Base-by-base conservation (phyloP, 2,329 filamentous ascomycete genomes). In the Mycocentrospora acerina region DNA sequence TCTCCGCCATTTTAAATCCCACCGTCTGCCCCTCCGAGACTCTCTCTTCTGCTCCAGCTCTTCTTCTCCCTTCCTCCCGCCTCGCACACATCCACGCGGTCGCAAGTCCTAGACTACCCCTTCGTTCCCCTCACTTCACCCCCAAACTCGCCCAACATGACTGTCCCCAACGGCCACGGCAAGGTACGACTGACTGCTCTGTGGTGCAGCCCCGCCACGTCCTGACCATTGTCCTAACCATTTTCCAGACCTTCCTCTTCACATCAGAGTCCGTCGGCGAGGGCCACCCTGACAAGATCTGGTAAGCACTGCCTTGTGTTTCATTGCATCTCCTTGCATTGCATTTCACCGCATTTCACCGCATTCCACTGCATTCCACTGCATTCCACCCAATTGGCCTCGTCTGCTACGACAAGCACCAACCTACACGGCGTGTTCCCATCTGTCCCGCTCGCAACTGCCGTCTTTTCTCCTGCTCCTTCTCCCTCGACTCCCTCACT, bases 241-340 rank as follows among this genome's bases (percentile, higher is more conserved):
- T 40, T 48, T 22, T 45, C 16, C 53, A 67, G 62, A 69, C 64
- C 34, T 71, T 71, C 53, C 62, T 70, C 59, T 76, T 76, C 70
- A 75, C 73, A 46, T 75, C 72, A 50, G 73, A 76, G 67, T 75
- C 73, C 30, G 73, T 76, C 44, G 73, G 73, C 42, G 69, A 72
- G 55, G 70, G 68, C 24, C 90, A 95, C 77, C 88, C 90, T 64
- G 90, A 95, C 75, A 95, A 95, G 86, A 95, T 95, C 70, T 88
- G 87, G 79, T 82, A 67, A 44, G 66, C 61, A 14, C 5, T 9
- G 5, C 5, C 19, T 22, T 22, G 5, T 22, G 5, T 9, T 22
- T 9, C 19, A 9, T 22, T 22, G n/a, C n/a, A n/a, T n/a, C n/a
- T n/a, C n/a, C n/a, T n/a, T n/a, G n/a, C n/a, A n/a, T n/a, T n/a